Percentiles rank a stretch among this genome's conserved stretches.
phyloP scores from a whole-genome alignment of 306 rosid species.

The Datisca glomerata region DNA sequence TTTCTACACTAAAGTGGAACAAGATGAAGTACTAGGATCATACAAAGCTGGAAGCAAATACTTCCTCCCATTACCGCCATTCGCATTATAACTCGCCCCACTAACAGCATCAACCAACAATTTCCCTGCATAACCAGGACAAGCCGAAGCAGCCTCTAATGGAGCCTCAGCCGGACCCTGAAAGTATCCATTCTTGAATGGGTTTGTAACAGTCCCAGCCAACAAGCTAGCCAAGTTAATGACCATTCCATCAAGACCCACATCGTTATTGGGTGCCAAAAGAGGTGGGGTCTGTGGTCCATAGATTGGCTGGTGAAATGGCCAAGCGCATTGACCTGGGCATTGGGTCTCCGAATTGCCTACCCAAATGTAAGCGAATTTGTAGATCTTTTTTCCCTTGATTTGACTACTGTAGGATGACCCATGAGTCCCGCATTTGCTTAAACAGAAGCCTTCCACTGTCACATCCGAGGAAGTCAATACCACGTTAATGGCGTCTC shows the following conservation, averaged over 20 bases:
- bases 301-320: slow-evolving; percentile 3
- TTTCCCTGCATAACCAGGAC: too few relatives aligned
- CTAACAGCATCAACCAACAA: too few relatives aligned
- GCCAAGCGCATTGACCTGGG: neutral
- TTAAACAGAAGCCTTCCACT: neutral
- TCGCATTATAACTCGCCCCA: too few relatives aligned
- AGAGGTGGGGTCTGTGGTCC: slow-evolving; percentile 1
- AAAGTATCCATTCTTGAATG: neutral
- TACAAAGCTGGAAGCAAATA: too few relatives aligned
- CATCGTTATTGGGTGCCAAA: neutral
- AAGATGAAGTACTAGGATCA: too few relatives aligned
- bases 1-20: too few relatives aligned
- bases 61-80: too few relatives aligned
- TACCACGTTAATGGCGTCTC: neutral
- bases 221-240: neutral
- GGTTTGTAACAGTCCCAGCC: slow-evolving; percentile 1
- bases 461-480: neutral
- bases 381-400: neutral
- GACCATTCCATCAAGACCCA: neutral
- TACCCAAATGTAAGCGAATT: neutral
- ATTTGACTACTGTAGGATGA: too few relatives aligned
- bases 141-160: neutral
- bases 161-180: slow-evolving; percentile 1
- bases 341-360: slow-evolving; percentile 1
- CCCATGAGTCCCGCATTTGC: slow-evolving; percentile 1